Conservation (phyloP, 352 stramenopile genomes). For the Phytophthora vignae region DNA sequence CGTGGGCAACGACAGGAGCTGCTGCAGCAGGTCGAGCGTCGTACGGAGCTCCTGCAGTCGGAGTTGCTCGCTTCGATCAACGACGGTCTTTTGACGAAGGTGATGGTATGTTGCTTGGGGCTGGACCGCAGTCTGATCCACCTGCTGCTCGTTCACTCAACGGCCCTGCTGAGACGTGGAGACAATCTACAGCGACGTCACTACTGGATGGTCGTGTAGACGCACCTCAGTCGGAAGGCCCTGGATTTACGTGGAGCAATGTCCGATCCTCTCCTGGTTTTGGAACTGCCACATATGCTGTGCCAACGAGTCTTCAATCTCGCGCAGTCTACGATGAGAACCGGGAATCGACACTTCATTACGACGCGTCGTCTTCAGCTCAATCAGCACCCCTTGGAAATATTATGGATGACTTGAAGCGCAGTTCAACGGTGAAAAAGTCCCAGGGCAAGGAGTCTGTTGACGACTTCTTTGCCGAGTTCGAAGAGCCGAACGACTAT, state of each 20-base stretch:
- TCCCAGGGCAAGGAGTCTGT: slow-evolving; percentile 39
- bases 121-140: slow-evolving; percentile 2
- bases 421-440: slow-evolving; percentile 21
- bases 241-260: slow-evolving; percentile 51
- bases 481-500: slow-evolving; percentile 82
- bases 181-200: slow-evolving; percentile 31
- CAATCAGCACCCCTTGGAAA: slow-evolving; percentile 25
- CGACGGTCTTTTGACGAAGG: slow-evolving; percentile 37
- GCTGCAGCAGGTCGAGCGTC: slow-evolving; percentile 4
- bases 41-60: slow-evolving; percentile 29
- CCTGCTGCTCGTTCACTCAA: neutral
- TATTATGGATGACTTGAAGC: slow-evolving; percentile 78
- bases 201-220: slow-evolving; percentile 27
- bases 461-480: slow-evolving; percentile 83
- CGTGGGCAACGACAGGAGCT: slow-evolving; percentile 17
- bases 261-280: slow-evolving; percentile 36
- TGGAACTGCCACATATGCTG: slow-evolving; percentile 49
- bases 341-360: slow-evolving; percentile 9
- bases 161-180: slow-evolving; percentile 31
- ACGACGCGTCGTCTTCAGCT: slow-evolving; percentile 6
- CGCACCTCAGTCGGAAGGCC: slow-evolving; percentile 12
- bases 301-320: slow-evolving; percentile 48
- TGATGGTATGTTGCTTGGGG: slow-evolving; percentile 28
- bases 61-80: slow-evolving; percentile 68
- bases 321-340: slow-evolving; percentile 15